Conservation (phyloP, 257 asterid genomes). For the Ilex asprella region DNA sequence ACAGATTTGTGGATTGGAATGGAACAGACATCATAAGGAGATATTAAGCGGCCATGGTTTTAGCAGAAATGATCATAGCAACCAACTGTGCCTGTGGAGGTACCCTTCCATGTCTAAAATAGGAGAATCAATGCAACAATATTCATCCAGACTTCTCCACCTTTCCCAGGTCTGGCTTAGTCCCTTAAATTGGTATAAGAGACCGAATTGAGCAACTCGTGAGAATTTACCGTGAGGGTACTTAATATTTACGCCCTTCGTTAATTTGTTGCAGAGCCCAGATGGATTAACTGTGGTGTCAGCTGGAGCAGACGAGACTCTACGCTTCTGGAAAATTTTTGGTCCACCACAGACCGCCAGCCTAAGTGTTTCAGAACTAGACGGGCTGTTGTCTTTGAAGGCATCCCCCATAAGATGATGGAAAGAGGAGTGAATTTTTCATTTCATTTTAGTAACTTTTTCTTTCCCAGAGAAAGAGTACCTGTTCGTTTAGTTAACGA, state of each 20-base stretch:
- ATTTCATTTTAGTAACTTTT: not conserved
- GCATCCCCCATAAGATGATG: constrained; percentile 51
- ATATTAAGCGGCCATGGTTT: constrained; percentile 68
- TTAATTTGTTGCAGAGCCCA: constrained; percentile 48
- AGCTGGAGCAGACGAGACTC: constrained; percentile 56
- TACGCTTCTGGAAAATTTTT: constrained; percentile 70
- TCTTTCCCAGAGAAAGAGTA: not conserved
- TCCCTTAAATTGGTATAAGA: constrained; percentile 1
- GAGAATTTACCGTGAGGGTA: not conserved
- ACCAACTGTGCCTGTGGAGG: constrained; percentile 61
- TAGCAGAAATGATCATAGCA: constrained; percentile 25
- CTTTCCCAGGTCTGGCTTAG: constrained; percentile 52
- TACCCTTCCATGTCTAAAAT: constrained; percentile 69
- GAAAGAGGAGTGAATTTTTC: not conserved
- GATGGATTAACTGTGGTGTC: constrained; percentile 67
- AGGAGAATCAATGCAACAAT: constrained; percentile 25
- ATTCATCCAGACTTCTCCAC: constrained; percentile 46
- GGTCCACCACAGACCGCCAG: constrained; percentile 39
- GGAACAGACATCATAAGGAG: constrained; percentile 75
- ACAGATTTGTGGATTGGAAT: constrained; percentile 61
- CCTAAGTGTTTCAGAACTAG: constrained; percentile 43
- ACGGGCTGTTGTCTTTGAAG: constrained; percentile 52
- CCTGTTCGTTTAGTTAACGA: not conserved
- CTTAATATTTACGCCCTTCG: not conserved
- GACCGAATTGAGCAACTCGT: not conserved